These are phyloP conservation scores for Barnettozyma salicaria DNA, from an alignment of 805 yeast genomes.

Conservation along the genomic window DNA sequence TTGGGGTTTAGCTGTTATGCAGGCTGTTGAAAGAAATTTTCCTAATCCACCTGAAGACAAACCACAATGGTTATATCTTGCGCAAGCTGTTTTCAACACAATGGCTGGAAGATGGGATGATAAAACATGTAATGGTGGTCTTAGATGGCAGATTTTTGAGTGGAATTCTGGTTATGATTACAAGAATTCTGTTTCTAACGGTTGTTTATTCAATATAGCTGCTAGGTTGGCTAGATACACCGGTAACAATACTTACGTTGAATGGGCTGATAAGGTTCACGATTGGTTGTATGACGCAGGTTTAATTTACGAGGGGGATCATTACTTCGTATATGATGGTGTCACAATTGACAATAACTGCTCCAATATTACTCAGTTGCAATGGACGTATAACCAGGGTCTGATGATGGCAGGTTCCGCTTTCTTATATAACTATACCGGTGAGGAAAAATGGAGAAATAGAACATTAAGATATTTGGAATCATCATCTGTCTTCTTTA, in stretches of 20 bases:
- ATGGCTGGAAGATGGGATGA: slow-evolving; percentile 79
- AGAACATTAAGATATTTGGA: slow-evolving; percentile 45
- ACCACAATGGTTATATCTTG: slow-evolving; percentile 69
- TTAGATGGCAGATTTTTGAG: slow-evolving; percentile 87
- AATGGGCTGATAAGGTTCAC: slow-evolving; percentile 67
- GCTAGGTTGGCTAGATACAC: slow-evolving; percentile 83
- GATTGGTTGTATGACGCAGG: slow-evolving; percentile 59
- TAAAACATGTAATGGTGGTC: slow-evolving; percentile 61
- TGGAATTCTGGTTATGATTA: slow-evolving; percentile 87
- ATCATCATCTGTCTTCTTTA: slow-evolving; percentile 53
- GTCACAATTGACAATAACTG: slow-evolving; percentile 46
- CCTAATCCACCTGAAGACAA: slow-evolving; percentile 54
- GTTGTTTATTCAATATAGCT: slow-evolving; percentile 71
- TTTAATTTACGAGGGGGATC: slow-evolving; percentile 37
- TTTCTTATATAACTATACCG: slow-evolving; percentile 56
- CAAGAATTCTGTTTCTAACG: slow-evolving; percentile 85
- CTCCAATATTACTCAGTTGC: slow-evolving; percentile 41
- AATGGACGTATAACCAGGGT: slow-evolving; percentile 77
- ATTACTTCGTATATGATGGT: slow-evolving; percentile 56
- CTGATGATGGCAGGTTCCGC: slow-evolving; percentile 65
- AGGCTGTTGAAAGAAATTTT: slow-evolving; percentile 79
- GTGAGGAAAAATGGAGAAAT: slow-evolving; percentile 51
- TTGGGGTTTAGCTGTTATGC: slow-evolving; percentile 86
- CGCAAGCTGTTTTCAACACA: slow-evolving; percentile 83
- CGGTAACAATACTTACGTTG: slow-evolving; percentile 61